phyloP scores from a whole-genome alignment of 1,139 yeast species.

The Meyerozyma smithsonii region DNA sequence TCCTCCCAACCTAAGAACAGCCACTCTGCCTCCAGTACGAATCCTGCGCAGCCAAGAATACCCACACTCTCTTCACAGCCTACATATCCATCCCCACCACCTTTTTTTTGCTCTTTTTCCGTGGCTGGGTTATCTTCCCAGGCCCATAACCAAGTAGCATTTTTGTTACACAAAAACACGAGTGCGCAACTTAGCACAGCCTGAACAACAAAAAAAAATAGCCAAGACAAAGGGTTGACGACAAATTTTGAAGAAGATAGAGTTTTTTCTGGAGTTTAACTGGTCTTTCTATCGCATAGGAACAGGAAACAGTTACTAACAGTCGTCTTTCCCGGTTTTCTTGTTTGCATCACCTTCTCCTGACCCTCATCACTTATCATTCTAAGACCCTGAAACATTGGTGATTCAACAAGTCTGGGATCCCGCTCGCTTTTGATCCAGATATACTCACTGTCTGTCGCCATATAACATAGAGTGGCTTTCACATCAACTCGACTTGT shows the following conservation, averaged over 20 bases:
- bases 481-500: too few species aligned
- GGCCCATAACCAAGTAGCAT: background rate
- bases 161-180: constrained; percentile 3
- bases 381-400: background rate
- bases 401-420: background rate
- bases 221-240: background rate
- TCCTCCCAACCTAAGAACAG: too few species aligned
- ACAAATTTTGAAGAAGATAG: background rate
- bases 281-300: background rate
- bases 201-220: constrained; percentile 3
- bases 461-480: too few species aligned
- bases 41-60: too few species aligned
- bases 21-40: too few species aligned
- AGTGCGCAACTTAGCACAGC: constrained; percentile 3
- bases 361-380: background rate
- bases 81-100: background rate
- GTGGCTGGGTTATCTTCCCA: background rate
- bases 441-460: background rate
- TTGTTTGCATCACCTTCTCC: background rate
- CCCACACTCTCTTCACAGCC: background rate
- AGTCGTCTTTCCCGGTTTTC: background rate
- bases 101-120: background rate
- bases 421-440: background rate
- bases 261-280: background rate
- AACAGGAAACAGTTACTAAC: background rate